These are phyloP conservation scores for Wallacemonas collosoma DNA, from an alignment of 208 protist species.

Conservation along the genomic window DNA sequence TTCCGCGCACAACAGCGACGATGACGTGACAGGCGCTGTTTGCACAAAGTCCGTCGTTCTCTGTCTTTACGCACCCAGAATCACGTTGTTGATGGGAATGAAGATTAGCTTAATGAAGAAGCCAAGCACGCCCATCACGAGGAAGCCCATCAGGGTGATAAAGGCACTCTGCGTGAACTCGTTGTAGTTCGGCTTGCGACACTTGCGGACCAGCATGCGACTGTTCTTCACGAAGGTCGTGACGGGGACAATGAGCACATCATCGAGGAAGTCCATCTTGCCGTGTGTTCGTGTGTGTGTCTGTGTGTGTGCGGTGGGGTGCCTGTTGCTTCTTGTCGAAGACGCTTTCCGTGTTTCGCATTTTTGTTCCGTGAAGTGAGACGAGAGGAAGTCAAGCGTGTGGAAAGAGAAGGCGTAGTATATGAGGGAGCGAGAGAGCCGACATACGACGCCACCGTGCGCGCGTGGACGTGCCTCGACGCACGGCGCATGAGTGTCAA, in stretches of 20 bases:
- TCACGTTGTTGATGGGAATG: slow-evolving; percentile 97
- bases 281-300: background rate
- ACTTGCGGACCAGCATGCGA: slow-evolving; percentile 90
- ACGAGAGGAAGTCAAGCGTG: slow-evolving; percentile 14
- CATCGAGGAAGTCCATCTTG: slow-evolving; percentile 89
- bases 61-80: slow-evolving; percentile 66
- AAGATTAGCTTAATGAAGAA: slow-evolving; percentile 97
- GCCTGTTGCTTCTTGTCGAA: background rate
- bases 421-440: no score
- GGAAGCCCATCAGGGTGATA: slow-evolving; percentile 90
- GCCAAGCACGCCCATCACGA: slow-evolving; percentile 95
- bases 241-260: slow-evolving; percentile 75
- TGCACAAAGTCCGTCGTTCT: no score
- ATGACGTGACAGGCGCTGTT: no score
- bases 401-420: background rate
- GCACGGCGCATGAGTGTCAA: no score
- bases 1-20: no score
- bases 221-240: slow-evolving; percentile 86
- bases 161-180: slow-evolving; percentile 91
- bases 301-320: background rate
- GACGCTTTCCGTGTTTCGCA: background rate
- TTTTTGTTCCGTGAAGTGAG: no score
- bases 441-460: no score
- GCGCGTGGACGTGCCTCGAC: no score
- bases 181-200: slow-evolving; percentile 93